Evolutionary conservation across 163 green algal species (phyloP).

Genomic region (Volvox carteri): DNA sequence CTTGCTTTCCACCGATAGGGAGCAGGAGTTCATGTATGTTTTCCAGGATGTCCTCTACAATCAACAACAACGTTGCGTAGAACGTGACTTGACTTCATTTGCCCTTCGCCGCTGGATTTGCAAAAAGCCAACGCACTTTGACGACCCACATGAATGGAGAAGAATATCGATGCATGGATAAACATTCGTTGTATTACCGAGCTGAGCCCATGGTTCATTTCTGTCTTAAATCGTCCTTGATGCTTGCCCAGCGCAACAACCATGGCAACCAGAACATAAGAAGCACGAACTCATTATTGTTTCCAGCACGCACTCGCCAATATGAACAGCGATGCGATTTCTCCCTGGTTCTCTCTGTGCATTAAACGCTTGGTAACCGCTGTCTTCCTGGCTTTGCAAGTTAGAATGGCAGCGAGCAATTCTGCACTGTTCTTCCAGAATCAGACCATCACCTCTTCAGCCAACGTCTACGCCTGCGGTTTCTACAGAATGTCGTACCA

Average conservation of each 20-base stretch:
- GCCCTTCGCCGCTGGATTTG: neutral
- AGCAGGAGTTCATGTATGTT: neutral
- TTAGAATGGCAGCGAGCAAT: neutral
- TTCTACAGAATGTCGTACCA: slow-evolving; percentile 38
- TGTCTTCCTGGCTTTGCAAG: neutral
- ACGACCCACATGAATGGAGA: neutral
- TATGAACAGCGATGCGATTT: neutral
- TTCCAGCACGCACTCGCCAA: neutral
- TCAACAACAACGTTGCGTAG: neutral
- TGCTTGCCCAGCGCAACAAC: neutral
- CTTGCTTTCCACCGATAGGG: neutral
- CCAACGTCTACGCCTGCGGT: neutral
- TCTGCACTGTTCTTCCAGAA: neutral
- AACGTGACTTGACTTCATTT: neutral
- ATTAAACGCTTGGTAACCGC: neutral
- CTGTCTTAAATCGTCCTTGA: neutral
- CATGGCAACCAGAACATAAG: neutral
- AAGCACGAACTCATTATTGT: neutral
- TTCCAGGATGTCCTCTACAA: neutral
- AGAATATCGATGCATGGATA: neutral
- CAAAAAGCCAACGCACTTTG: neutral
- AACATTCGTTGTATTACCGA: neutral
- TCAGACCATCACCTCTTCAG: neutral
- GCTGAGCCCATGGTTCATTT: neutral
- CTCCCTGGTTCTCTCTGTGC: too few species aligned